Conservation (phyloP, 2,329 filamentous ascomycete species). For the Plectosphaerella sp. region DNA sequence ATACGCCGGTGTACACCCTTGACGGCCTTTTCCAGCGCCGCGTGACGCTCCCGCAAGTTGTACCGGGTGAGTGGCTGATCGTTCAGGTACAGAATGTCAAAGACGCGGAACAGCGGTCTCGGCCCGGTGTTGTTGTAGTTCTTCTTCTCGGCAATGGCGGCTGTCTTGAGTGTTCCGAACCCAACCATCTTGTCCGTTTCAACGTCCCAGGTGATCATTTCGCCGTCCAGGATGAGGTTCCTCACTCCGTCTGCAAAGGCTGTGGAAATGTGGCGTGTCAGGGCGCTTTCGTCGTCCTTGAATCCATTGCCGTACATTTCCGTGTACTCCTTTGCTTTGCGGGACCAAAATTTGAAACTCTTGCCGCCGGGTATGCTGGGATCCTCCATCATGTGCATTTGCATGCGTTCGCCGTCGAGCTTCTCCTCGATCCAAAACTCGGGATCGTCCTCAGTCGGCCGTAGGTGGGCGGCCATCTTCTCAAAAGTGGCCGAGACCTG, state of each 20-base stretch:
- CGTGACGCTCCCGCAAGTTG: slow-evolving; percentile 73
- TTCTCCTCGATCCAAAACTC: slow-evolving; percentile 98
- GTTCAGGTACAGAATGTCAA: slow-evolving; percentile 90
- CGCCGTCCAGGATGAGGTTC: slow-evolving; percentile 89
- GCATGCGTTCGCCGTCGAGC: slow-evolving; percentile 93
- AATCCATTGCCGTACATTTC: slow-evolving; percentile 84
- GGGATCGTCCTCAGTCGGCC: slow-evolving; percentile 62
- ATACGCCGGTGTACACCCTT: slow-evolving; percentile 68
- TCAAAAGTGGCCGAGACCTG: slow-evolving; percentile 75
- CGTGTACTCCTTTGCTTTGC: slow-evolving; percentile 94
- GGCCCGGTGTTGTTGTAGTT: slow-evolving; percentile 62
- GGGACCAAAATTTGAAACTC: slow-evolving; percentile 84
- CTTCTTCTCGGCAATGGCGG: slow-evolving; percentile 73
- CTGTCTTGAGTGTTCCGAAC: slow-evolving; percentile 92
- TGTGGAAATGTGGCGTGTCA: slow-evolving; percentile 74
- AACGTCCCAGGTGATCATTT: slow-evolving; percentile 98
- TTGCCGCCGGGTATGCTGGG: slow-evolving; percentile 61
- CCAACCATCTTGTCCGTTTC: slow-evolving; percentile 77
- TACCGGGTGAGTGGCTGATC: slow-evolving; percentile 75
- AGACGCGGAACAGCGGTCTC: slow-evolving; percentile 77
- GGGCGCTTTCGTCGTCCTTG: slow-evolving; percentile 66
- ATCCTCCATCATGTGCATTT: slow-evolving; percentile 85
- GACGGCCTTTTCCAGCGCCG: slow-evolving; percentile 69
- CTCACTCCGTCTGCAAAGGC: slow-evolving; percentile 75
- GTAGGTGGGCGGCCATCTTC: slow-evolving; percentile 68